A percentile compares a stretch with the other conserved stretches of the same genome.
Evolutionary conservation across 2,329 filamentous ascomycete species (phyloP).

Genomic region (Thielaviopsis euricoi): DNA sequence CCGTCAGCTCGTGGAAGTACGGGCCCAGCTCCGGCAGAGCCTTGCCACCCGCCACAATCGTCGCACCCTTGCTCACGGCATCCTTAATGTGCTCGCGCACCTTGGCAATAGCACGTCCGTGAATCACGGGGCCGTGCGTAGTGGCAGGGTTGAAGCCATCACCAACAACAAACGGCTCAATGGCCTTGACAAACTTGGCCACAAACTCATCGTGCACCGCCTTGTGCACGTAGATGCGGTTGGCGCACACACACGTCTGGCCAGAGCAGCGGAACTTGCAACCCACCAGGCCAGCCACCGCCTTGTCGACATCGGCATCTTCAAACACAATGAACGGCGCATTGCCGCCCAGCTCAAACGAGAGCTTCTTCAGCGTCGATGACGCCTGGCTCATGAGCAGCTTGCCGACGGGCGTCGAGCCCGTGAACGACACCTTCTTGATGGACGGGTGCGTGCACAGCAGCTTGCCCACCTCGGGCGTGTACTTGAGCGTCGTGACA

Average conservation of each 20-base stretch:
- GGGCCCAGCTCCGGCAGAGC: slow-evolving; percentile 55
- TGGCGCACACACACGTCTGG: slow-evolving; percentile 88
- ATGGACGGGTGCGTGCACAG: slow-evolving; percentile 59
- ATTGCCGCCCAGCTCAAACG: slow-evolving; percentile 87
- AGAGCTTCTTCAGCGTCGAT: slow-evolving; percentile 64
- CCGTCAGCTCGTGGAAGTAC: slow-evolving; percentile 83
- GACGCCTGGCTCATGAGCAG: slow-evolving; percentile 81
- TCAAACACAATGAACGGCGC: slow-evolving; percentile 95
- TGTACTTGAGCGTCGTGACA: slow-evolving; percentile 65
- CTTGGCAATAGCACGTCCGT: slow-evolving; percentile 65
- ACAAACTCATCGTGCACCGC: slow-evolving; percentile 65
- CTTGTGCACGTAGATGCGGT: slow-evolving; percentile 64
- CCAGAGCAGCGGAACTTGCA: slow-evolving; percentile 91
- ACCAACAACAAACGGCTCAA: slow-evolving; percentile 59
- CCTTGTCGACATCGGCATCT: slow-evolving; percentile 74
- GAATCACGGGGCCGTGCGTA: slow-evolving; percentile 73
- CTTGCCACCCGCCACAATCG: slow-evolving; percentile 59
- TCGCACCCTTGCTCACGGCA: slow-evolving; percentile 60
- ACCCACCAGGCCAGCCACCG: slow-evolving; percentile 65
- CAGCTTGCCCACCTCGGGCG: slow-evolving; percentile 56
- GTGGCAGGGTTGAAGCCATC: slow-evolving; percentile 52
- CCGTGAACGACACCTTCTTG: slow-evolving; percentile 89
- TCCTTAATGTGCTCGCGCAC: slow-evolving; percentile 67
- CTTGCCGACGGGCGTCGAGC: slow-evolving; percentile 53
- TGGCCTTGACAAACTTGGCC: slow-evolving; percentile 51